Percentiles rank a stretch among this genome's conserved stretches.
These are phyloP conservation scores for Hymenoscyphus fructigenus DNA, from an alignment of 2,329 filamentous ascomycete genomes.

Conservation along the genomic window DNA sequence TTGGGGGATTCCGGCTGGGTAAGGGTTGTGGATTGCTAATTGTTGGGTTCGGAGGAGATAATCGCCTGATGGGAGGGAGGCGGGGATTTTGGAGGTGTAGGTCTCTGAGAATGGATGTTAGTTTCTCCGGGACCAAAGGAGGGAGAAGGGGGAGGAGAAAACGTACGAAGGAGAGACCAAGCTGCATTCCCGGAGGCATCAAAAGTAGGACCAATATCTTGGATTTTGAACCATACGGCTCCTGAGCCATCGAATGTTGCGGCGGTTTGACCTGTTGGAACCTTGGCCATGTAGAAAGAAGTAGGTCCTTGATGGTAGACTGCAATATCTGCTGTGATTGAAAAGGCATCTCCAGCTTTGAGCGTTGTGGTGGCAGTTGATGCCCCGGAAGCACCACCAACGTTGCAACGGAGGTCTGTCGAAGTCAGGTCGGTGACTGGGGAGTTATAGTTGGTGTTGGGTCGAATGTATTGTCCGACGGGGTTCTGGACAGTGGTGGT, in stretches of 20 bases:
- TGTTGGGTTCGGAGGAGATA: conserved; percentile 35
- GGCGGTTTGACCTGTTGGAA: conserved; percentile 32
- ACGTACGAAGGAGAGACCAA: conserved; percentile 32
- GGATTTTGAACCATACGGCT: conserved; percentile 40
- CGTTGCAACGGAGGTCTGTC: conserved; percentile 43
- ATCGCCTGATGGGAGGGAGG: conserved; percentile 30
- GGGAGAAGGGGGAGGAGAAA: background rate
- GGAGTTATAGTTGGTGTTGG: conserved; percentile 47
- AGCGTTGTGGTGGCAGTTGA: conserved; percentile 32
- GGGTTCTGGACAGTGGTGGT: conserved; percentile 27
- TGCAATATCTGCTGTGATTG: conserved; percentile 45
- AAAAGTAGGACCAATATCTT: conserved; percentile 37
- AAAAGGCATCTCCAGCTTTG: conserved; percentile 43
- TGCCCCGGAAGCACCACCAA: conserved; percentile 31
- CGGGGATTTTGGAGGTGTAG: conserved; percentile 33
- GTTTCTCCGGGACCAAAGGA: background rate
- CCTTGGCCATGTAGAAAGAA: conserved; percentile 41
- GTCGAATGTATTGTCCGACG: conserved; percentile 52
- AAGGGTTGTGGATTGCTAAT: conserved; percentile 35
- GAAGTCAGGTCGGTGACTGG: conserved; percentile 40
- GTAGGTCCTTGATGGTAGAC: conserved; percentile 39
- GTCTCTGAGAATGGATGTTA: conserved; percentile 23
- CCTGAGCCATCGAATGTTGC: conserved; percentile 39
- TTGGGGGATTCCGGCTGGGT: conserved; percentile 31
- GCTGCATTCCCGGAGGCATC: conserved; percentile 22